Base-by-base conservation (phyloP, 495 filamentous ascomycete genomes). In the Xylaria palmicola region DNA sequence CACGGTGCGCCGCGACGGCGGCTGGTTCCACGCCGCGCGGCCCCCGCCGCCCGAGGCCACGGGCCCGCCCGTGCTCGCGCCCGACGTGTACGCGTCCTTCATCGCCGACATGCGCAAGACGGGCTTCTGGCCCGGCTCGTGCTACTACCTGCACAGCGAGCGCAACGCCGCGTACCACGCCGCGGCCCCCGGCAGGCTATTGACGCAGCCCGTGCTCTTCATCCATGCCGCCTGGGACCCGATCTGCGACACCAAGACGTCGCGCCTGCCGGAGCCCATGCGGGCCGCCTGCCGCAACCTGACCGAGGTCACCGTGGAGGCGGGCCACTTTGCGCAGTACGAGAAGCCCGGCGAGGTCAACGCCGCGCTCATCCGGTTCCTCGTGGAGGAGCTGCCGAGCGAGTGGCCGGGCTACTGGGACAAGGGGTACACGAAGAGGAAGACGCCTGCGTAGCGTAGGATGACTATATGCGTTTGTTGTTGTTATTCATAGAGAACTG, bases 271-370 rank as follows among this genome's bases (percentile, higher is more conserved):
- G 3, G 59, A 61, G 50, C 39, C 49, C 20, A 52, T 52, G 50
- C 45, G 59, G 17, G 12, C 30, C 49, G 50, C 30, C 13, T 61
- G 59, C 7, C 47, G 29, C 26, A 61, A 61, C 24, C 26, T 61
- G 49, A 61, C 59, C 4, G 59, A 61, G 7, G 50, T 55, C 12
- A 61, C 39, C 4, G 30, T 61, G 4, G 50, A 47, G 0, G 50
- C 59, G 13, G 59, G 59, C 10, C 59, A 61, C 24, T 61, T 61
- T 24, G n/a, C 49, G 2, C 59, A 61, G 1, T 54, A 37, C 22
- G 49, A 61, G 40, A 52, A 61, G 59, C 59, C 59, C 4, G 59
- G 9, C 3, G 59, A 61, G 41, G 22, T 48, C n/a, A 61, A 61
- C 30, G 59, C 59, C 8, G 59, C 59, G 4, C 17, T 61, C 13